Evolutionary conservation across 208 protist species (phyloP), one percentile per base, ranked within the genome.

Genomic region (Angomonas deanei): DNA sequence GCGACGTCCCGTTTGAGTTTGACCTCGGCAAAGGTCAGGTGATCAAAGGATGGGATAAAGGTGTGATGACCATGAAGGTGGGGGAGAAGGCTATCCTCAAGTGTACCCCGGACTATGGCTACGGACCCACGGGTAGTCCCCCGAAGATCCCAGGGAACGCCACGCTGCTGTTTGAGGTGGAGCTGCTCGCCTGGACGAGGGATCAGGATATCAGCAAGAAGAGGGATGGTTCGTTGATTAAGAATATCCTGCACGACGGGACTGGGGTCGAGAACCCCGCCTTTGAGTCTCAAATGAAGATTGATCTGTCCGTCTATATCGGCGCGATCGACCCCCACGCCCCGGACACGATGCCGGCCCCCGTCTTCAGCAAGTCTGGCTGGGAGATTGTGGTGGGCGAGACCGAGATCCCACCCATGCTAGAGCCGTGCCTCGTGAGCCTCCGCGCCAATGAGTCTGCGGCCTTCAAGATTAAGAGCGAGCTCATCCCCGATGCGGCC

Each of bases 41-140:
- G 6, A 97, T 97, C 64, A 91, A 92, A 61, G 91, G 90, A 26
- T 96, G 91, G 93, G 93, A 97, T 56, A 76, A 84, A 42, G 88
- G 93, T 42, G 86, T 97, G 38, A 78, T 82, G 10, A 93, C 93
- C 3, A 97, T 97, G 93, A 76, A 75, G 11, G 64, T 88, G 13
- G 93, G 93, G 19, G 93, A 97, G 75, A 93, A 85, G 66, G 74
- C 86, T 15, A 61, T 87, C 19, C 68, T 96, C 47, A 72, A 66
- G 48, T 90, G 82, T 66, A 72, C 69, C 3, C 68, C 88, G 0
- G 85, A 89, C 26, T 96, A 94, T 74, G 91, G 72, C 36, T 96
- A 96, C 68, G 93, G 93, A 2, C 85, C 74, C 11, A 46, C 58
- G 28, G 91, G 86, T 33, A 83, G 76, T 68, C 84, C 86, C 4